phyloP scores from a whole-genome alignment of 768 basidiomycete species.

The Botryobasidium botryosum region DNA sequence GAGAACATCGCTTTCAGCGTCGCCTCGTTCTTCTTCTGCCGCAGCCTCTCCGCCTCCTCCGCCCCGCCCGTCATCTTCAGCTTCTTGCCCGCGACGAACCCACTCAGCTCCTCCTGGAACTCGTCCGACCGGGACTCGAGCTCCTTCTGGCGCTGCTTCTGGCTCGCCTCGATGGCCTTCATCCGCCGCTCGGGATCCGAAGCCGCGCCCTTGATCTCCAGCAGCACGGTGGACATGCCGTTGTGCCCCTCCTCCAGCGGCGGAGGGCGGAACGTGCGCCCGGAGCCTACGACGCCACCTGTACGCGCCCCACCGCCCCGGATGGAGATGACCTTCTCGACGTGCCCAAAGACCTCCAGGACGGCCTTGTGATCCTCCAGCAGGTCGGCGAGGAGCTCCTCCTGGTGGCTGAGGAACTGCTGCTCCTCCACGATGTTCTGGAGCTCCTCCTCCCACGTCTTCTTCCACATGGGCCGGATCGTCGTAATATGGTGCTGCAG shows the following conservation, averaged over 20 bases:
- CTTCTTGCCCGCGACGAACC: conserved; percentile 77
- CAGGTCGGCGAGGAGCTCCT: conserved; percentile 76
- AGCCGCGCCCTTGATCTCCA: conserved; percentile 72
- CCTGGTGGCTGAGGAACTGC: conserved; percentile 82
- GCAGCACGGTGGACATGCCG: conserved; percentile 63
- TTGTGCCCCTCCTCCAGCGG: conserved; percentile 49
- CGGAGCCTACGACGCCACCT: conserved; percentile 18
- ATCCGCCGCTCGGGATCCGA: conserved; percentile 71
- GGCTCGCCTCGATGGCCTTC: conserved; percentile 83
- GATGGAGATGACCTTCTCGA: conserved; percentile 72
- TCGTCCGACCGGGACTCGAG: conserved; percentile 58
- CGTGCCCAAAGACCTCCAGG: conserved; percentile 68
- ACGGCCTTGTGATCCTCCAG: conserved; percentile 89
- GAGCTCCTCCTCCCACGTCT: conserved; percentile 94
- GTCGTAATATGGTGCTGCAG: conserved; percentile 74
- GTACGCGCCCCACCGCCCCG: conserved; percentile 31
- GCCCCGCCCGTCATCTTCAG: conserved; percentile 92
- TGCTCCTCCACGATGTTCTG: conserved; percentile 96
- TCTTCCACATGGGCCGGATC: conserved; percentile 93
- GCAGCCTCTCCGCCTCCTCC: conserved; percentile 75
- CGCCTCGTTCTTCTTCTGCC: conserved; percentile 69
- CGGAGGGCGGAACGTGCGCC: conserved; percentile 40
- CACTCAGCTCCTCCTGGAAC: conserved; percentile 64
- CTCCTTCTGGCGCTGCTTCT: conserved; percentile 65
- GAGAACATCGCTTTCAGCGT: conserved; percentile 80